Evolutionary conservation across 2,329 filamentous ascomycete species (phyloP).

Genomic region (Intubia oerlemansii): DNA sequence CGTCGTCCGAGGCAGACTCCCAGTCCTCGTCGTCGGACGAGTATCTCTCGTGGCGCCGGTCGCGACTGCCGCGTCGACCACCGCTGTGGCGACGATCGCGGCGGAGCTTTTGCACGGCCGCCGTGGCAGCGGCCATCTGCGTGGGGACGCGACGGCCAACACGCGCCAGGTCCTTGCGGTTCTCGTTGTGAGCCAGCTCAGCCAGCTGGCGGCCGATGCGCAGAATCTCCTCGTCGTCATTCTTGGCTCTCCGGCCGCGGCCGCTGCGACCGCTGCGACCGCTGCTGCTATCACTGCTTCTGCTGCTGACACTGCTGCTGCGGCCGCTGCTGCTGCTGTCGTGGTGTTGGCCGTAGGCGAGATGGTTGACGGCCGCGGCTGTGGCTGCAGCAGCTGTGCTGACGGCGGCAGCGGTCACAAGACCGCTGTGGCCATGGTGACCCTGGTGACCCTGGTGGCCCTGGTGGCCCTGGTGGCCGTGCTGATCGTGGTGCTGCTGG

Average conservation of each 20-base stretch:
- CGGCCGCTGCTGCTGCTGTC: too few species aligned
- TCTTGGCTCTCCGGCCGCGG: too few species aligned
- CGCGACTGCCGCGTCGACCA: conserved; percentile 1
- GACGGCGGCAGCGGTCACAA: not conserved
- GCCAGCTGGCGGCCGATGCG: conserved; percentile 32
- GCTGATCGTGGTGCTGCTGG: too few species aligned
- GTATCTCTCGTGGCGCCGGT: too few species aligned
- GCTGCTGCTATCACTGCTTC: too few species aligned
- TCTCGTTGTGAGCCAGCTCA: conserved; percentile 28
- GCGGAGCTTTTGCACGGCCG: conserved; percentile 19
- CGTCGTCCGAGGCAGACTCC: conserved; percentile 32
- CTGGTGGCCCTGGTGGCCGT: too few species aligned
- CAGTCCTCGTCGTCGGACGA: conserved; percentile 6
- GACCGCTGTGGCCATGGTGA: too few species aligned
- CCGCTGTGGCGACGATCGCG: conserved; percentile 6
- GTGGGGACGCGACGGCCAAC: conserved; percentile 17
- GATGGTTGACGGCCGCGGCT: not conserved
- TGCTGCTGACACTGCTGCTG: too few species aligned
- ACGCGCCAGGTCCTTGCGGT: conserved; percentile 28
- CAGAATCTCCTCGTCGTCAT: conserved; percentile 33
- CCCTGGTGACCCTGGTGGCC: too few species aligned
- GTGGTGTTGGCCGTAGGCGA: conserved; percentile 1
- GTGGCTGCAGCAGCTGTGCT: not conserved
- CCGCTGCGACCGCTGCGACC: too few species aligned
- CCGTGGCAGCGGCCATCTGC: conserved; percentile 17